Evolutionary conservation across 768 basidiomycete genomes (phyloP).

Genomic region (Boletus subcaerulescens): DNA sequence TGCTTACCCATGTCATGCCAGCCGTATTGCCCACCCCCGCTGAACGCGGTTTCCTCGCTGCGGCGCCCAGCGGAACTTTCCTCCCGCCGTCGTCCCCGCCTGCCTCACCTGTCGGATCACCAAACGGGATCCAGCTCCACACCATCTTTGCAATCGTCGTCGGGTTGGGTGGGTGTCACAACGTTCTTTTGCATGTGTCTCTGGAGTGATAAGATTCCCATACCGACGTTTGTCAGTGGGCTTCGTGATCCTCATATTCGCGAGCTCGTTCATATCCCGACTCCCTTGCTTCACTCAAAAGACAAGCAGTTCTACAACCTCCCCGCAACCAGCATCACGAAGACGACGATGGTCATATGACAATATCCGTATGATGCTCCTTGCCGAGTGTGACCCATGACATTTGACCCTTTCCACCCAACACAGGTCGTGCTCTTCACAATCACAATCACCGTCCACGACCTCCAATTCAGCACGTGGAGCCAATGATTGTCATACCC

Average conservation of each 20-base stretch:
- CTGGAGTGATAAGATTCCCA: background rate
- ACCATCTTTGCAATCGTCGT: slow-evolving; percentile 13
- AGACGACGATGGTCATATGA: background rate
- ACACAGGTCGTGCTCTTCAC: background rate
- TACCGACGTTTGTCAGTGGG: background rate
- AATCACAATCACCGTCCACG: background rate
- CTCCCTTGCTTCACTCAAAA: background rate
- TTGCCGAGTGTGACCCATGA: background rate
- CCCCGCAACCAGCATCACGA: background rate
- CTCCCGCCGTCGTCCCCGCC: too few species aligned
- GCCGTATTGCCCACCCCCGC: background rate
- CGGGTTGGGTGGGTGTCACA: slow-evolving; percentile 9
- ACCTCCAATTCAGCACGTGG: background rate
- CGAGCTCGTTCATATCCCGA: background rate
- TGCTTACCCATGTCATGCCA: background rate
- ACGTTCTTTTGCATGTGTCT: background rate
- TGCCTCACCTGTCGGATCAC: background rate
- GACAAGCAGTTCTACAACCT: background rate
- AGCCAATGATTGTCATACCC: background rate
- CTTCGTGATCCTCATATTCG: slow-evolving; percentile 11
- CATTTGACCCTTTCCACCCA: background rate
- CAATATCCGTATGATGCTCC: background rate
- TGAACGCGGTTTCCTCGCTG: too few species aligned
- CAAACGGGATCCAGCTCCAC: slow-evolving; percentile 2
- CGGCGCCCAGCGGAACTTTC: too few species aligned